These are phyloP conservation scores for Ophiocordyceps camponoti-leonardi DNA, from an alignment of 2,329 filamentous ascomycete genomes.

Conservation along the genomic window DNA sequence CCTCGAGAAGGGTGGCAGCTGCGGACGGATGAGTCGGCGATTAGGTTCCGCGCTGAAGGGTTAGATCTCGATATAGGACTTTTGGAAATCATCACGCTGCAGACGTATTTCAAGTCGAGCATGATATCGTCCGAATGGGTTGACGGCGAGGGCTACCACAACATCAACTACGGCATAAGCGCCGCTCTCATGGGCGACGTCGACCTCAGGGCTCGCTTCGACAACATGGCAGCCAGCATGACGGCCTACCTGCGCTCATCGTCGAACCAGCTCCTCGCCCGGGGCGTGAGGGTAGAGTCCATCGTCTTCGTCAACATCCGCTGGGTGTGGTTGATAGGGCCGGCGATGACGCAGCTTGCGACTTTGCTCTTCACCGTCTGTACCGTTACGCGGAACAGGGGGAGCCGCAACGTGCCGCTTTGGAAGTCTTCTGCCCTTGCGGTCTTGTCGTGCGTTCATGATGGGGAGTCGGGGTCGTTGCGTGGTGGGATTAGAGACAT, in stretches of 20 bases:
- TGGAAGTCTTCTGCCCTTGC: neutral
- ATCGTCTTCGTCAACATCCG: neutral
- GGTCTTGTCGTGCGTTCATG: neutral
- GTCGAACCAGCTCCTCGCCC: neutral
- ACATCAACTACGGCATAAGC: neutral
- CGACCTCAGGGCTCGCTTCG: neutral
- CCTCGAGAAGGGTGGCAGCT: neutral
- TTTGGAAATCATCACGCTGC: neutral
- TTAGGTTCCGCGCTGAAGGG: neutral
- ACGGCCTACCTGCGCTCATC: neutral
- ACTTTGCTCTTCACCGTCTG: neutral
- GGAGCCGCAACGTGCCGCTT: neutral
- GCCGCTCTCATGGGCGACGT: neutral
- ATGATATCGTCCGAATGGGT: neutral
- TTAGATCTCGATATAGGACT: neutral
- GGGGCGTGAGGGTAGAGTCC: neutral
- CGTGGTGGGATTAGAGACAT: neutral
- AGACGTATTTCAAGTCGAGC: neutral
- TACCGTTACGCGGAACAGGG: neutral
- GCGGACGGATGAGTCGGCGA: neutral
- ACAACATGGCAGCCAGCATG: neutral
- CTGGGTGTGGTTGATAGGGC: neutral
- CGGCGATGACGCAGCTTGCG: neutral
- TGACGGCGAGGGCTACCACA: neutral
- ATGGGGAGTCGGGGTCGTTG: neutral